Conservation (phyloP, 768 basidiomycete genomes). For the Kwoniella heveanensis region DNA sequence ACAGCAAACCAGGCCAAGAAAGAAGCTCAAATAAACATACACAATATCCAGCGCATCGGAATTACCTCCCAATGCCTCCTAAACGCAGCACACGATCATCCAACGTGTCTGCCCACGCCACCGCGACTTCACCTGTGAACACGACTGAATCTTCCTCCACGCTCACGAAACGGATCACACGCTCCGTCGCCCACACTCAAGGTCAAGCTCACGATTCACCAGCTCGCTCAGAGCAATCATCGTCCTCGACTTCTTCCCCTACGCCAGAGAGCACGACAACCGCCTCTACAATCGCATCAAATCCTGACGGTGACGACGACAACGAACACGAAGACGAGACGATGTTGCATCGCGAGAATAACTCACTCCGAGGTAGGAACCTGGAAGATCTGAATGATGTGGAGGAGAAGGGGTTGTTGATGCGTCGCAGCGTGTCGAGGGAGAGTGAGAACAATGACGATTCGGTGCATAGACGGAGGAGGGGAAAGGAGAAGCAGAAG, state of each 20-base stretch:
- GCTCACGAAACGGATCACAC: constrained; percentile 10
- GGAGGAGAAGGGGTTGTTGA: constrained; percentile 48
- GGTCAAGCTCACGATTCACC: not conserved
- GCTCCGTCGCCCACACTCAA: constrained; percentile 4
- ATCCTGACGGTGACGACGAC: not conserved
- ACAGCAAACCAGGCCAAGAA: too few species aligned
- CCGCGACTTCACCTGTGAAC: not conserved
- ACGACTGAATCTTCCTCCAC: not conserved
- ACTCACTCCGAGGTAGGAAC: constrained; percentile 41
- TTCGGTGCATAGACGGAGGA: constrained; percentile 6
- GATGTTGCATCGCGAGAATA: constrained; percentile 30
- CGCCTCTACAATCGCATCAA: too few species aligned
- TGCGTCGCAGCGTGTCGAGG: constrained; percentile 13
- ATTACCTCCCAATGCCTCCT: constrained; percentile 9
- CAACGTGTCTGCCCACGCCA: constrained; percentile 6
- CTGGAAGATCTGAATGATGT: constrained; percentile 45
- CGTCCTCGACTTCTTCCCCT: constrained; percentile 8
- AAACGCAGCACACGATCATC: constrained; percentile 18
- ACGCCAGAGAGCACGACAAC: constrained; percentile 7
- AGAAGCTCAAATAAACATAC: not conserved
- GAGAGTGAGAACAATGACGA: constrained; percentile 15
- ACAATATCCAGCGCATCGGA: not conserved
- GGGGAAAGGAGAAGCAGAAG: constrained; percentile 28
- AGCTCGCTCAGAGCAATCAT: constrained; percentile 4
- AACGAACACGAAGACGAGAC: constrained; percentile 3